Conservation (phyloP, 164 flowering plant species). For the Macadamia integrifolia region DNA sequence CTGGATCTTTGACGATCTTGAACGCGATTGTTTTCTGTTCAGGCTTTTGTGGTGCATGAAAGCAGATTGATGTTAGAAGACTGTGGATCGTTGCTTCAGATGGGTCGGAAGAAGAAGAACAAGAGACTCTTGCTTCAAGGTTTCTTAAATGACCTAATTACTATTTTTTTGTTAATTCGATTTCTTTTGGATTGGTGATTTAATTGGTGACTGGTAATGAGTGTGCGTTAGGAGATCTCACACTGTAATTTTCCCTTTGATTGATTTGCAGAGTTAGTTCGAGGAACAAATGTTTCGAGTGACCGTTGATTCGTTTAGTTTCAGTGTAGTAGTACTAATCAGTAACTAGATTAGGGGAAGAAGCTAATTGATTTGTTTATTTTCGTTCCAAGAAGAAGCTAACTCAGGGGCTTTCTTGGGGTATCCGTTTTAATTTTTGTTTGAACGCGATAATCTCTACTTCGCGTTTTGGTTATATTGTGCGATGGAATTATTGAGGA, state of each 20-base stretch:
- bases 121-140: slow-evolving; percentile 10
- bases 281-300: neutral
- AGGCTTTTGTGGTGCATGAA: neutral
- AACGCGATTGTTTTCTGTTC: too few species aligned
- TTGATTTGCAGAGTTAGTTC: neutral
- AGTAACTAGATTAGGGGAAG: too few species aligned
- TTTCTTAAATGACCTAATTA: neutral
- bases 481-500: slow-evolving; percentile 40
- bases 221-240: neutral
- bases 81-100: slow-evolving; percentile 4
- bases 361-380: neutral
- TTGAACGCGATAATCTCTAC: too few species aligned
- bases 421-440: neutral
- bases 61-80: slow-evolving; percentile 6
- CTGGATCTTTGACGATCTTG: too few species aligned
- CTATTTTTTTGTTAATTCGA: too few species aligned
- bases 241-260: neutral
- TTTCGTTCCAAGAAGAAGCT: too few species aligned
- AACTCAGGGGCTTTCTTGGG: neutral
- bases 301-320: neutral
- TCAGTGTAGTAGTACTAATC: neutral
- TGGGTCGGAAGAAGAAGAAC: slow-evolving; percentile 23
- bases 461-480: too few species aligned
- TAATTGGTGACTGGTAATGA: too few species aligned
- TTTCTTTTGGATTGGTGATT: neutral